Evolutionary conservation across 1,284 basidiomycete species (phyloP).

Genomic region (Marasmius sp.): DNA sequence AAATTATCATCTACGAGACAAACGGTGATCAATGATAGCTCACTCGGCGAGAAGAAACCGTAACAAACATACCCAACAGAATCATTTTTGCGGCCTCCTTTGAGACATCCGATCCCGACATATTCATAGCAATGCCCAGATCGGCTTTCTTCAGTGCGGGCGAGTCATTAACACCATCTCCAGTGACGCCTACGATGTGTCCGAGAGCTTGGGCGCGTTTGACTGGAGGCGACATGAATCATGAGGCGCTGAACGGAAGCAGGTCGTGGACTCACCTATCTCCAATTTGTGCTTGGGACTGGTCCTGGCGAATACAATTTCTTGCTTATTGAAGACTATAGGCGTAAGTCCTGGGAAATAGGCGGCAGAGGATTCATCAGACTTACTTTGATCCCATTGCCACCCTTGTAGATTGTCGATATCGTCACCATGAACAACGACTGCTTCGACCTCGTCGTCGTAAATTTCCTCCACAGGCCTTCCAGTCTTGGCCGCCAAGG

Average conservation of each 20-base stretch:
- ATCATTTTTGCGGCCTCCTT: constrained; percentile 78
- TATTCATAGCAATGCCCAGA: constrained; percentile 75
- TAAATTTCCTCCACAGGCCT: constrained; percentile 58
- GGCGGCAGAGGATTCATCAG: not conserved
- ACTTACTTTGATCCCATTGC: constrained; percentile 69
- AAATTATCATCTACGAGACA: constrained; percentile 58
- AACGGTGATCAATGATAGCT: not conserved
- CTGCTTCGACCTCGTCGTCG: constrained; percentile 64
- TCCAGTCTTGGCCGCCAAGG: constrained; percentile 54
- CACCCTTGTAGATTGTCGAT: constrained; percentile 63
- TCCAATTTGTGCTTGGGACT: constrained; percentile 73
- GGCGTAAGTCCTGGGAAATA: not conserved
- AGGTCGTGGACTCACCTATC: constrained; percentile 47
- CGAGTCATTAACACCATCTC: constrained; percentile 72
- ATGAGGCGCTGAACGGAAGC: not conserved
- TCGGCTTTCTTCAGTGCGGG: constrained; percentile 72
- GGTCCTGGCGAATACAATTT: constrained; percentile 72
- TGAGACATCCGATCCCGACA: constrained; percentile 70
- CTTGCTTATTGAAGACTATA: constrained; percentile 61
- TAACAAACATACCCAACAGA: constrained; percentile 45
- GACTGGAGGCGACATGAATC: constrained; percentile 35
- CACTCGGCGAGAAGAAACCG: not conserved
- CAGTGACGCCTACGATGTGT: constrained; percentile 71
- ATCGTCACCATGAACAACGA: constrained; percentile 67
- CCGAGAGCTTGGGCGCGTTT: constrained; percentile 70